Evolutionary conservation across 1,284 basidiomycete species (phyloP), one percentile per base, ranked within the genome.

Genomic region (Ganoderma leucocontextum): DNA sequence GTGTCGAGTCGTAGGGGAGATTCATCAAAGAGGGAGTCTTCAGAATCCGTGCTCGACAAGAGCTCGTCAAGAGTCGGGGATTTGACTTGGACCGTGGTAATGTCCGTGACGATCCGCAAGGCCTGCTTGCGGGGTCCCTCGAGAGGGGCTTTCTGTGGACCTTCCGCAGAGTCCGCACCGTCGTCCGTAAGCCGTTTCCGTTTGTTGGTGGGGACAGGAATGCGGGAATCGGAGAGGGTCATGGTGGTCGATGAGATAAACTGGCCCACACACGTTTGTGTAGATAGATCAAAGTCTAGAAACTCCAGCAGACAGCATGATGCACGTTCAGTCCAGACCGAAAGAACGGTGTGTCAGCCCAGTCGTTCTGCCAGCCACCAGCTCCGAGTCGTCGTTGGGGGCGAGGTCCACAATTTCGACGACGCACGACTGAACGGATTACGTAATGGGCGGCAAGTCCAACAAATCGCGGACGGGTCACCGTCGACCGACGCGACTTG

Each of bases 1-100:
- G 67, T 64, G 15, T 35, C 62, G 13, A 29, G 65, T 22, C 59
- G 62, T 42, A 69, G 69, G 13, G 62, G 72, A 15, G 61, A 72
- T 62, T 82, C 80, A 63, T 84, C 82, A 72, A 84, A 85, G 17
- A 86, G 78, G 19, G 82, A 84, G 72, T 85, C 78, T 19, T 82
- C 82, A 9, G 80, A 71, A 42, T 68, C 69, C 15, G 63, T 33
- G 44, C 60, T 59, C 15, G 69, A 70, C 36, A 70, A 62, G 13
- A 71, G 60, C 17, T 65, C 64, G 62, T 71, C 69, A 9, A 69
- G 65, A 29, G 67, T 62, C 17, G 72, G 67, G 33, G 72, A 71
- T 4, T 42, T 17, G 6, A 57, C 47, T 58, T 66, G 63, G 15
- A 60, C 19, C 10, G 59, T 39, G 17, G 19, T 19, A 29, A 67